phyloP scores from a whole-genome alignment of 768 basidiomycete genomes.

The Imleria badia region DNA sequence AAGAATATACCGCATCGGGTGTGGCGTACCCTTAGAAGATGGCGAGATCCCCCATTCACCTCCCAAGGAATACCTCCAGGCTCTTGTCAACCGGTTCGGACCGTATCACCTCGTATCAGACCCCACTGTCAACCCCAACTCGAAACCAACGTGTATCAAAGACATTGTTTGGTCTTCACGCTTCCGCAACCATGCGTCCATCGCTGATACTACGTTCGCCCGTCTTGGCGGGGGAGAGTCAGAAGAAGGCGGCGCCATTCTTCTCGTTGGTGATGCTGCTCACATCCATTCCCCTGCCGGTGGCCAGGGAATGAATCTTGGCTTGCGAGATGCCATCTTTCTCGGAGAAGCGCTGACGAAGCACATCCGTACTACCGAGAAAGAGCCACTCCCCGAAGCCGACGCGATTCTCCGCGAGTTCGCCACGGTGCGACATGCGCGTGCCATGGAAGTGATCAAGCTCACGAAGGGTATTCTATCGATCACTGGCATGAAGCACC shows the following conservation, averaged over 20 bases:
- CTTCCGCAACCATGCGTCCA: conserved; percentile 42
- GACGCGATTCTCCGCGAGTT: conserved; percentile 38
- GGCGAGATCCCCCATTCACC: conserved; percentile 39
- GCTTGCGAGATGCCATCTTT: conserved; percentile 50
- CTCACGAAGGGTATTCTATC: conserved; percentile 37
- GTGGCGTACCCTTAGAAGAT: conserved; percentile 35
- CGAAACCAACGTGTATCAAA: conserved; percentile 33
- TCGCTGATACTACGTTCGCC: conserved; percentile 40
- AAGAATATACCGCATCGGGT: conserved; percentile 40
- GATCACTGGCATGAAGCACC: conserved; percentile 22
- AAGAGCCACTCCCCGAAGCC: conserved; percentile 4
- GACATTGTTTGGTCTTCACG: conserved; percentile 44
- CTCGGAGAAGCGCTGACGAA: conserved; percentile 41
- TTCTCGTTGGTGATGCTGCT: conserved; percentile 47
- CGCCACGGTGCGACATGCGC: conserved; percentile 34
- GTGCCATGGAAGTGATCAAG: conserved; percentile 41
- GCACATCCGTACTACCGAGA: conserved; percentile 27
- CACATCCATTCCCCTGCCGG: conserved; percentile 53
- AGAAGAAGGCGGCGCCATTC: conserved; percentile 13
- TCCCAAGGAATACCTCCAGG: conserved; percentile 43
- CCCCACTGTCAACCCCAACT: conserved; percentile 29
- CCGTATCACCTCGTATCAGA: conserved; percentile 34
- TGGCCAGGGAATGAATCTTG: conserved; percentile 59
- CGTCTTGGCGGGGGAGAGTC: conserved; percentile 20
- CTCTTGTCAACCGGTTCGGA: conserved; percentile 40